phyloP scores from a whole-genome alignment of 345 rosid species.

The Lenwebbia sp. region DNA sequence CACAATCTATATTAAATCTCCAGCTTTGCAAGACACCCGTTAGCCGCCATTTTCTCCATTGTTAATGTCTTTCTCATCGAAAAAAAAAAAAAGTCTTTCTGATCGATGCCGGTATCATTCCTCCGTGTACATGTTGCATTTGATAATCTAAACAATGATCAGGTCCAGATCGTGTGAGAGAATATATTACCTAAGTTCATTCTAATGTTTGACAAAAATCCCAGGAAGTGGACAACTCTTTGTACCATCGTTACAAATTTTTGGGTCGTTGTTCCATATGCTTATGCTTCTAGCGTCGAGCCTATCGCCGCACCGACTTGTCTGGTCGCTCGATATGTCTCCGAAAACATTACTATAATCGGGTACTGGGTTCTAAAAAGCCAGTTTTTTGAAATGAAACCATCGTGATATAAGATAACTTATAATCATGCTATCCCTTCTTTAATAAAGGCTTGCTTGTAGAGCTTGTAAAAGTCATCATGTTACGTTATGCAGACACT shows the following conservation, averaged over 20 bases:
- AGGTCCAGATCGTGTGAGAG: background rate
- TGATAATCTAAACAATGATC: background rate
- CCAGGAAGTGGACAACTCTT: background rate
- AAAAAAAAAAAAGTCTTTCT: too few relatives aligned
- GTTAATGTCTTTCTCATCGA: too few relatives aligned
- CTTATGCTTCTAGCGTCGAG: background rate
- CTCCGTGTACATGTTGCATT: background rate
- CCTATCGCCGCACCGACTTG: background rate
- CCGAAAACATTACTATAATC: background rate
- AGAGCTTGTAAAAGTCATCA: background rate
- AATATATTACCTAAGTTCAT: background rate
- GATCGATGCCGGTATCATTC: background rate
- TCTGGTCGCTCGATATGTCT: background rate
- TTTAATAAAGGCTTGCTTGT: background rate
- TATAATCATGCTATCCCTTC: background rate
- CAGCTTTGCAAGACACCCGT: background rate
- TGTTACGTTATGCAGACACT: background rate
- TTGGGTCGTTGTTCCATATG: background rate
- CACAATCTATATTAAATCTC: background rate
- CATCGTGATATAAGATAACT: background rate
- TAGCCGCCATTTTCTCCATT: background rate
- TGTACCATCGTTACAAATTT: background rate
- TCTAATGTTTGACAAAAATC: background rate
- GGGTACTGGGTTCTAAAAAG: background rate
- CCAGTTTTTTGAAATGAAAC: background rate